These are phyloP conservation scores for Talaromyces liani DNA, from an alignment of 495 filamentous ascomycete species.

Conservation along the genomic window DNA sequence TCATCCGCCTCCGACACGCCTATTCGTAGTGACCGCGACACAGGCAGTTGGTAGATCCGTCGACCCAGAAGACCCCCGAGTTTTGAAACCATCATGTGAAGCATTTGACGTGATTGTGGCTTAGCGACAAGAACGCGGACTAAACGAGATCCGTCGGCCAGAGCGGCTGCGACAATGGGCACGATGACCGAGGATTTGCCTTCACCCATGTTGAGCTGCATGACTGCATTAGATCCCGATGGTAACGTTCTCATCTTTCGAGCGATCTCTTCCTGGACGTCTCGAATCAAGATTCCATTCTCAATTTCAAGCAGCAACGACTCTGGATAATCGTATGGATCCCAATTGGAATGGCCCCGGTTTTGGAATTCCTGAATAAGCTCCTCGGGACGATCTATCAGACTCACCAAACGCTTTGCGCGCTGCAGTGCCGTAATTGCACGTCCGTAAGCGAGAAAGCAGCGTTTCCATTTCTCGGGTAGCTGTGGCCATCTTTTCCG, in stretches of 20 bases:
- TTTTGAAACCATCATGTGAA: conserved; percentile 49
- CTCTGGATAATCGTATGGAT: conserved; percentile 46
- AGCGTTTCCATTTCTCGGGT: conserved; percentile 11
- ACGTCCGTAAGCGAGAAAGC: conserved; percentile 25
- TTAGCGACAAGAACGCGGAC: conserved; percentile 57
- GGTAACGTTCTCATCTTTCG: conserved; percentile 43
- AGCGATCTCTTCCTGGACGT: conserved; percentile 52
- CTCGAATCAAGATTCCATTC: conserved; percentile 52
- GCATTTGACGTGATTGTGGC: conserved; percentile 56
- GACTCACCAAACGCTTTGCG: conserved; percentile 24
- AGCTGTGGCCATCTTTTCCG: conserved; percentile 13
- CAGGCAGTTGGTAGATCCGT: conserved; percentile 53
- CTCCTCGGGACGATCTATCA: conserved; percentile 18
- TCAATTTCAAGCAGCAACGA: conserved; percentile 60
- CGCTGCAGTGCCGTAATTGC: conserved; percentile 33
- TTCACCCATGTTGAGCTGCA: conserved; percentile 74
- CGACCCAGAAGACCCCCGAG: conserved; percentile 54
- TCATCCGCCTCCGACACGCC: conserved; percentile 13
- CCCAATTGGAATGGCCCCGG: conserved; percentile 46
- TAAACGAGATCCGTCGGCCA: conserved; percentile 47
- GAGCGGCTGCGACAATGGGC: conserved; percentile 48
- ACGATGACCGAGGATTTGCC: conserved; percentile 69
- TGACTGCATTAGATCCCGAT: conserved; percentile 38
- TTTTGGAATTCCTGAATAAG: conserved; percentile 47
- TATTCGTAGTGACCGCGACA: conserved; percentile 46